phyloP scores from a whole-genome alignment of 2,329 filamentous ascomycete species.

The Trichophyton benhamiae region DNA sequence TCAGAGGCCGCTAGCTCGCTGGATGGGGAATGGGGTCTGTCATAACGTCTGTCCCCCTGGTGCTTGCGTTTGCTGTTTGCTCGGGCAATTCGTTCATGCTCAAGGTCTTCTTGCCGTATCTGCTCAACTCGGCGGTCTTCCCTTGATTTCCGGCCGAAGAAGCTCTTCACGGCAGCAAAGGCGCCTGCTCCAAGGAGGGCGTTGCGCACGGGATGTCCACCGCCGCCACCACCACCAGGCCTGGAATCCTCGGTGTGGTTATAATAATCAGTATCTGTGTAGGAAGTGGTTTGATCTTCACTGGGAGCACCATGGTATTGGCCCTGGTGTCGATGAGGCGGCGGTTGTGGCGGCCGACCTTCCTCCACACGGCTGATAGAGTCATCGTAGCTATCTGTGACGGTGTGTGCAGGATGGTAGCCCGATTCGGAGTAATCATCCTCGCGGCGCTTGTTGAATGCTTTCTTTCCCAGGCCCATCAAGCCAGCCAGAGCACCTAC shows the following conservation, averaged over 20 bases:
- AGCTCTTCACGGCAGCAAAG: constrained; percentile 45
- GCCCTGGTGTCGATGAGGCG: constrained; percentile 16
- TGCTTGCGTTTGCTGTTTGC: constrained; percentile 42
- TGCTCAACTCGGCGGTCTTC: constrained; percentile 26
- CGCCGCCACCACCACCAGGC: neutral
- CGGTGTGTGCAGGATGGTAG: constrained; percentile 41
- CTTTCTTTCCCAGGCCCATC: constrained; percentile 48
- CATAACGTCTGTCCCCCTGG: constrained; percentile 50
- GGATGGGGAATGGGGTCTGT: constrained; percentile 15
- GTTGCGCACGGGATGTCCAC: constrained; percentile 41
- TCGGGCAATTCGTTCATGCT: constrained; percentile 42
- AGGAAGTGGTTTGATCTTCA: constrained; percentile 24
- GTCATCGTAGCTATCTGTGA: constrained; percentile 32
- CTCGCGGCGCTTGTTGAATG: constrained; percentile 45
- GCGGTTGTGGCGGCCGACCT: constrained; percentile 37
- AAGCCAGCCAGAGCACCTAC: constrained; percentile 52
- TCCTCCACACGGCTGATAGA: constrained; percentile 39
- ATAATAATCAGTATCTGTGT: constrained; percentile 29
- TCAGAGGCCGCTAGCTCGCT: constrained; percentile 9
- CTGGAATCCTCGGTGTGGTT: constrained; percentile 32
- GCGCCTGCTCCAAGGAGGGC: constrained; percentile 56
- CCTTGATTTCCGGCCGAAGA: constrained; percentile 48
- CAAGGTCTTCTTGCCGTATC: constrained; percentile 36
- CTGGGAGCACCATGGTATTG: constrained; percentile 22
- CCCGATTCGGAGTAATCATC: constrained; percentile 41